Conservation (phyloP, 2,329 filamentous ascomycete species). For the Calonectria fujianensis region DNA sequence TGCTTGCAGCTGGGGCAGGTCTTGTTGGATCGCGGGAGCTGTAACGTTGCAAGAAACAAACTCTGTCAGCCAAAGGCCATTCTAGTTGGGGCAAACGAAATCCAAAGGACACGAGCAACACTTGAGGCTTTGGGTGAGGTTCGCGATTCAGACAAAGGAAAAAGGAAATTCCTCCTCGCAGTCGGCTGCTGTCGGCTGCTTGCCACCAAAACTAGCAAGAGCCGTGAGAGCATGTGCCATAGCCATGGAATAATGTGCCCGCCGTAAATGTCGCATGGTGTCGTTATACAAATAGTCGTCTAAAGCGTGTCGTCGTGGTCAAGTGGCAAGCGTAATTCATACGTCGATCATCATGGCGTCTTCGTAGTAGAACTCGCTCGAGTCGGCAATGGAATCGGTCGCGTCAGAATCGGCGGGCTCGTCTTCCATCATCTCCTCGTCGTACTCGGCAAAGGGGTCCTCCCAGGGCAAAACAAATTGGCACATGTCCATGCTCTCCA, state of each 20-base stretch:
- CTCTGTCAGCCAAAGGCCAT: conserved; percentile 66
- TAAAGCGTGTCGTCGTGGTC: conserved; percentile 43
- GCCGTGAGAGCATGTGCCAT: conserved; percentile 53
- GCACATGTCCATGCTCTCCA: conserved; percentile 56
- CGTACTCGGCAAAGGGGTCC: conserved; percentile 62
- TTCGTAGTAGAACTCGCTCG: conserved; percentile 50
- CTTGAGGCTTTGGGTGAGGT: conserved; percentile 52
- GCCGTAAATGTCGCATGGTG: conserved; percentile 4
- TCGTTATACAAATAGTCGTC: conserved; percentile 33
- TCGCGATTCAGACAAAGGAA: conserved; percentile 43
- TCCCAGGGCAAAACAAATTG: conserved; percentile 57
- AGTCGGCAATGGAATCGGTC: conserved; percentile 45
- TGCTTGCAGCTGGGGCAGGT: conserved; percentile 90
- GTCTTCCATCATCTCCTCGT: conserved; percentile 59
- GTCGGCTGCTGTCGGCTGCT: conserved; percentile 46
- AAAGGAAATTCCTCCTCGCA: conserved; percentile 40
- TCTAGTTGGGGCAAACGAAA: conserved; percentile 55
- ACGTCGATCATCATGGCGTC: conserved; percentile 49
- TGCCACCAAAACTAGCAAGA: conserved; percentile 35
- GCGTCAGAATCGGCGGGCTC: conserved; percentile 50
- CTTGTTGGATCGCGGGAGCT: conserved; percentile 94
- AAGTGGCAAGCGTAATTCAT: conserved; percentile 38
- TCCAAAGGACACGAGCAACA: conserved; percentile 54
- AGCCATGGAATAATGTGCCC: conserved; percentile 39
- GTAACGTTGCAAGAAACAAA: conserved; percentile 63